phyloP scores from a whole-genome alignment of 177 flowering plant species.

The Vitis hybrid region DNA sequence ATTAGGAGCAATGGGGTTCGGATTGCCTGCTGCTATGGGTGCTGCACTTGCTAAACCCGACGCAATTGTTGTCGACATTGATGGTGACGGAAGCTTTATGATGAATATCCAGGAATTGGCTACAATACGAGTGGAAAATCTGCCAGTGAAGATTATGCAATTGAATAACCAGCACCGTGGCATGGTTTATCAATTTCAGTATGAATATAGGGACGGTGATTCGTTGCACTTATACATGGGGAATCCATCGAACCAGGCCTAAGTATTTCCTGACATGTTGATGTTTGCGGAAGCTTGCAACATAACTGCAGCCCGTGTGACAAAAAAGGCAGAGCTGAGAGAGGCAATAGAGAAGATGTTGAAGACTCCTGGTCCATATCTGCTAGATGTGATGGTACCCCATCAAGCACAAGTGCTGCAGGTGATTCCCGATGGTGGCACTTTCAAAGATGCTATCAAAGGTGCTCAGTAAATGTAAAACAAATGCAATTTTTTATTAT shows the following conservation, averaged over 20 bases:
- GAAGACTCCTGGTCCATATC: conserved; percentile 44
- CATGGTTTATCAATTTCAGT: conserved; percentile 91
- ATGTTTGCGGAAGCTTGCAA: conserved; percentile 80
- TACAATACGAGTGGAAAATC: conserved; percentile 65
- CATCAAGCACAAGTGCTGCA: conserved; percentile 92
- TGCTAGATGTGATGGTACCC: conserved; percentile 75
- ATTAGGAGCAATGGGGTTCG: conserved; percentile 92
- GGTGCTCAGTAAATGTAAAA: no score
- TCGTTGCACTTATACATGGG: conserved; percentile 79
- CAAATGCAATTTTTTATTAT: no score
- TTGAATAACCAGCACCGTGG: conserved; percentile 86
- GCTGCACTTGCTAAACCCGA: conserved; percentile 80
- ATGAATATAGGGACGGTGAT: conserved; percentile 75
- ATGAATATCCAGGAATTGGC: conserved; percentile 91
- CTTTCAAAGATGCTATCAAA: conserved; percentile 59
- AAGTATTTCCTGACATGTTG: conserved; percentile 71
- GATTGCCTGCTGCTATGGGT: conserved; percentile 89
- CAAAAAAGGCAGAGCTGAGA: conserved; percentile 52
- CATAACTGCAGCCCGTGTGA: conserved; percentile 75
- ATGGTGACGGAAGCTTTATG: conserved; percentile 90
- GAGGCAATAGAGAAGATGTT: conserved; percentile 74
- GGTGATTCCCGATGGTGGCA: conserved; percentile 72
- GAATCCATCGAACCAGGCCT: conserved; percentile 59
- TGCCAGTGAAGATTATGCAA: conserved; percentile 69
- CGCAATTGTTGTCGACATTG: conserved; percentile 58